Conservation (phyloP, 352 stramenopile species). For the Pythium aquatile region DNA sequence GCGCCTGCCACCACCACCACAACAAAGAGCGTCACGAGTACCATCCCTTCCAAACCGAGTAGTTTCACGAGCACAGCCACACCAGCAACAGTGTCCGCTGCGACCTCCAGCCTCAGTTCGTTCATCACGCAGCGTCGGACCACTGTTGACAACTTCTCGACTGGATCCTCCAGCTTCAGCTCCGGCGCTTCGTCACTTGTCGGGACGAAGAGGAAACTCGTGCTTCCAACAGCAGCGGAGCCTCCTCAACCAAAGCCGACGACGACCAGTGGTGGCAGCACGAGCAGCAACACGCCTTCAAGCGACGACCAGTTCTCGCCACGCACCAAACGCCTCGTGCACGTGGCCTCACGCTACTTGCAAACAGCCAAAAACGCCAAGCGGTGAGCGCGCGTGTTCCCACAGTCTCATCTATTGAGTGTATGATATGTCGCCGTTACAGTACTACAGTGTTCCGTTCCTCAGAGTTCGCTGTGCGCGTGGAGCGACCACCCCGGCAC, state of each 20-base stretch:
- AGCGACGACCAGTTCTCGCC: slow-evolving; percentile 15
- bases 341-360: slow-evolving; percentile 30
- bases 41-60: neutral
- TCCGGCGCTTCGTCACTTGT: neutral
- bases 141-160: neutral
- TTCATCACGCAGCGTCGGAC: slow-evolving; percentile 2
- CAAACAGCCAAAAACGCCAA: slow-evolving; percentile 13
- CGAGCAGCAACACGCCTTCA: neutral
- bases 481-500: slow-evolving; percentile 79
- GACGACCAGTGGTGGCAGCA: neutral
- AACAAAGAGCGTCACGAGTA: no score
- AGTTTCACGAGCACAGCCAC: neutral
- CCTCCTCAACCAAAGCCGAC: slow-evolving; percentile 9
- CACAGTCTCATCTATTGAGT: neutral
- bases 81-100: neutral
- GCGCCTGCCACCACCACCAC: neutral
- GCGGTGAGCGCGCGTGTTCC: slow-evolving; percentile 6
- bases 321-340: slow-evolving; percentile 23
- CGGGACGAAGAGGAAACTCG: slow-evolving; percentile 29
- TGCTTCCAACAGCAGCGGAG: slow-evolving; percentile 11
- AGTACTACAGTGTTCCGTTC: neutral
- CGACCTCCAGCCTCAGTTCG: neutral
- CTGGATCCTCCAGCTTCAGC: neutral
- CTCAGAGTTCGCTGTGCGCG: slow-evolving; percentile 4
- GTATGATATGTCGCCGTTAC: neutral